Conservation (phyloP, 2,329 filamentous ascomycete genomes). For the Fusarium mexicanum region DNA sequence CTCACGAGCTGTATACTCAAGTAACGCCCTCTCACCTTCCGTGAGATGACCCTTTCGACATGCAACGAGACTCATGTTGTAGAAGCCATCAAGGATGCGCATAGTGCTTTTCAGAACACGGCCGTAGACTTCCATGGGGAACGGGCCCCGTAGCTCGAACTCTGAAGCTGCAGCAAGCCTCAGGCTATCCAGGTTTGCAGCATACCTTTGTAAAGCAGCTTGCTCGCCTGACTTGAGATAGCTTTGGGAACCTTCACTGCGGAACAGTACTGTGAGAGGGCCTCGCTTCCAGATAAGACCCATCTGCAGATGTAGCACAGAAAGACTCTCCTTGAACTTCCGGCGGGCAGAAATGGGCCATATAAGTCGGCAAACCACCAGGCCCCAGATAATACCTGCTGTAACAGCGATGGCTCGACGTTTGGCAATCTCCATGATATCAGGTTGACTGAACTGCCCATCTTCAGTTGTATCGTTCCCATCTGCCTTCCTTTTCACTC, state of each 20-base stretch:
- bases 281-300: slow-evolving; percentile 96
- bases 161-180: slow-evolving; percentile 78
- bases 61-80: slow-evolving; percentile 94
- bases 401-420: slow-evolving; percentile 92
- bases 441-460: slow-evolving; percentile 81
- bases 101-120: slow-evolving; percentile 82
- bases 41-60: slow-evolving; percentile 80
- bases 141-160: slow-evolving; percentile 87
- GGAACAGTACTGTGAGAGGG: slow-evolving; percentile 78
- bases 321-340: slow-evolving; percentile 89
- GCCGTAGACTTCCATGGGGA: slow-evolving; percentile 77
- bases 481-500: slow-evolving; percentile 79
- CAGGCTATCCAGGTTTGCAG: slow-evolving; percentile 76
- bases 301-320: slow-evolving; percentile 91
- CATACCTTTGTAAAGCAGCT: slow-evolving; percentile 42
- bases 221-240: slow-evolving; percentile 59
- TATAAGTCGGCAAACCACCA: slow-evolving; percentile 86
- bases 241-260: slow-evolving; percentile 71
- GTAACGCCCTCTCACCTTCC: slow-evolving; percentile 80
- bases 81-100: slow-evolving; percentile 89
- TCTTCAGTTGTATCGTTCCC: slow-evolving; percentile 76
- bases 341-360: slow-evolving; percentile 92
- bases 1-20: slow-evolving; percentile 82
- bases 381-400: slow-evolving; percentile 88
- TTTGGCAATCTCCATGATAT: slow-evolving; percentile 86